Evolutionary conservation across 441 rosid species (phyloP), one percentile per base, ranked within the genome.

Genomic region (Populus hybrid): DNA sequence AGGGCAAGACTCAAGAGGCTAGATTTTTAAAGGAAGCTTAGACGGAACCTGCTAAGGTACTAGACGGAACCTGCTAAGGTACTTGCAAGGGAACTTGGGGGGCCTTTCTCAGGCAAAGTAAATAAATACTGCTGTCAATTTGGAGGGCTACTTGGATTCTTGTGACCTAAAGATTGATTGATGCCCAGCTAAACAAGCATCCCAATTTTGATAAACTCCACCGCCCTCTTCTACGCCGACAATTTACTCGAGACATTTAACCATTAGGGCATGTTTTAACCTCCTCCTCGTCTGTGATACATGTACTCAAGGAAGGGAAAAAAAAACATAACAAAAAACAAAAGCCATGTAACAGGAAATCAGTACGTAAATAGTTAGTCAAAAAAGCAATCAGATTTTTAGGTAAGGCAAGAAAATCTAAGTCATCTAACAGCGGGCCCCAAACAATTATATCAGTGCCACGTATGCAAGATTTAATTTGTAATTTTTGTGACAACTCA

Each of bases 341-440:
- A 73, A 40, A 16, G 31, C 10, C 20, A 69, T 6, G 61, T 1
- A 53, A 53, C 7, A 18, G 71, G 71, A 31, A 68, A 36, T 26
- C 33, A 67, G 61, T 14, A 36, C 79, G 70, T 68, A 23, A 50
- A 81, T 23, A 33, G 56, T 67, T 40, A 8, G 84, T 84, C 80
- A 78, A 82, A 86, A 53, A 1, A 23, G 73, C 79, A 76, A 64
- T 71, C 66, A 45, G 56, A 78, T 64, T 61, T 73, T 78, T 78
- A 64, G 79, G 79, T 21, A 8, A 3, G 4, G 73, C 65, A 56
- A 71, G 71, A 9, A 82, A 81, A 82, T 84, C 83, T 70, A 76
- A 72, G 83, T 77, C 79, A 78, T 76, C 84, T 28, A 78, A 77
- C 29, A 9, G 71, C 61, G 82, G 86, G 87, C 42, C n/a, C 82